These are phyloP conservation scores for Arabidopsis suecica DNA, from an alignment of 345 rosid species.

Conservation along the genomic window DNA sequence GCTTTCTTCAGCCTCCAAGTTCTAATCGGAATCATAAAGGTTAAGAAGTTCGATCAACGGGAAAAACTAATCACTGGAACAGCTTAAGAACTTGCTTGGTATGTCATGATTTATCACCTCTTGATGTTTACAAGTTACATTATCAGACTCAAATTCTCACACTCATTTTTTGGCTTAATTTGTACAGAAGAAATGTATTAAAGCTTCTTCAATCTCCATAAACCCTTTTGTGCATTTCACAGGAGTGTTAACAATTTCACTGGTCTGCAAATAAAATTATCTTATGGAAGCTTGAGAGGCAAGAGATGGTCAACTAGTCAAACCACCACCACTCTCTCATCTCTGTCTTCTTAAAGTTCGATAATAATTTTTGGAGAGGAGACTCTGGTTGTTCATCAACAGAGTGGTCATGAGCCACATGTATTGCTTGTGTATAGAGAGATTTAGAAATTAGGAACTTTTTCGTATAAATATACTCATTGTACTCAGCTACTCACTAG, in stretches of 20 bases:
- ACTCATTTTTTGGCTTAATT: not conserved
- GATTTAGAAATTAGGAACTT: constrained; percentile 39
- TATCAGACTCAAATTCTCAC: constrained; percentile 5
- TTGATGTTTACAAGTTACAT: not conserved
- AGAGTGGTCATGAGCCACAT: constrained; percentile 22
- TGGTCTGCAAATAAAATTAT: not conserved
- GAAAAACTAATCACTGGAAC: constrained; percentile 93
- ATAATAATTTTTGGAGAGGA: constrained; percentile 29
- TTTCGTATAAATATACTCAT: not conserved
- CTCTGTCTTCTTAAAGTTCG: constrained; percentile 12
- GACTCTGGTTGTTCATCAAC: constrained; percentile 16
- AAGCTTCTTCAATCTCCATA: constrained; percentile 27
- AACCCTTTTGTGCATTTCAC: constrained; percentile 17
- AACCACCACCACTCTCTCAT: not conserved
- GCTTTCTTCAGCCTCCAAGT: constrained; percentile 86
- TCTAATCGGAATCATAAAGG: constrained; percentile 77
- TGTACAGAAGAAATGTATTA: constrained; percentile 29
- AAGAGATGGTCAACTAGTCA: constrained; percentile 20
- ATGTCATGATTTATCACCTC: constrained; percentile 15
- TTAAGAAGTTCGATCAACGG: constrained; percentile 78
- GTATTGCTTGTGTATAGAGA: constrained; percentile 25
- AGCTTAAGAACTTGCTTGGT: constrained; percentile 55
- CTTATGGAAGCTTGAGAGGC: constrained; percentile 28
- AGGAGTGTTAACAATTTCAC: constrained; percentile 5
- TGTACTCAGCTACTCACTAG: not conserved